Conservation (phyloP, 495 filamentous ascomycete genomes). For the Achaetomiella virescens region DNA sequence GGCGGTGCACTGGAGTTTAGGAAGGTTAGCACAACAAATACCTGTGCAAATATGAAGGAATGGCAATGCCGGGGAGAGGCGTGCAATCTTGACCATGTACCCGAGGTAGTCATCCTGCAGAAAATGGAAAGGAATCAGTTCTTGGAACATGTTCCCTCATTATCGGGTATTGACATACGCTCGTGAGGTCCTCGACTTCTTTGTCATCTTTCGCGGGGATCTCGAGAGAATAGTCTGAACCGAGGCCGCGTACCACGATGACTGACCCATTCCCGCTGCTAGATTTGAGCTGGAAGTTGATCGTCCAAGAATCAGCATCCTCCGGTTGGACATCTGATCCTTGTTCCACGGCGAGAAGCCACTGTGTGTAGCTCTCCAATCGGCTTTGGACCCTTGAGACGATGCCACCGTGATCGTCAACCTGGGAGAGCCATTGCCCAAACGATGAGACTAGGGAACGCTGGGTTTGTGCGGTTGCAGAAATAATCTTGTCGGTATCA, state of each 20-base stretch:
- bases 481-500: not conserved
- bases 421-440: slow-evolving; percentile 8
- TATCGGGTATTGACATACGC: not conserved
- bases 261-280: not conserved
- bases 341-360: not conserved
- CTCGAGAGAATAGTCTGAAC: not conserved
- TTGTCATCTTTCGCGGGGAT: slow-evolving; percentile 8
- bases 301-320: not conserved
- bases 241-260: slow-evolving; percentile 2
- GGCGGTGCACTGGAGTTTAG: slow-evolving; percentile 2
- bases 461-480: slow-evolving; percentile 3
- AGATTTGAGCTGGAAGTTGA: not conserved
- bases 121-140: not conserved
- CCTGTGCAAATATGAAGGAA: not conserved
- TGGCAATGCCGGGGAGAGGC: not conserved
- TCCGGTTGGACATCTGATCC: not conserved
- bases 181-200: slow-evolving; percentile 3
- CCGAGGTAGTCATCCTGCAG: slow-evolving; percentile 17
- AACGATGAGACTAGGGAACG: slow-evolving; percentile 9
- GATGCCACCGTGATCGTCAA: slow-evolving; percentile 3
- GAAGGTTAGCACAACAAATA: not conserved
- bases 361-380: slow-evolving; percentile 3
- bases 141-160: not conserved
- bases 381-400: not conserved
- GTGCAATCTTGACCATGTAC: slow-evolving; percentile 16